Evolutionary conservation across 2,329 filamentous ascomycete species (phyloP), one percentile per base, ranked within the genome.

Genomic region (Xylaria digitata): DNA sequence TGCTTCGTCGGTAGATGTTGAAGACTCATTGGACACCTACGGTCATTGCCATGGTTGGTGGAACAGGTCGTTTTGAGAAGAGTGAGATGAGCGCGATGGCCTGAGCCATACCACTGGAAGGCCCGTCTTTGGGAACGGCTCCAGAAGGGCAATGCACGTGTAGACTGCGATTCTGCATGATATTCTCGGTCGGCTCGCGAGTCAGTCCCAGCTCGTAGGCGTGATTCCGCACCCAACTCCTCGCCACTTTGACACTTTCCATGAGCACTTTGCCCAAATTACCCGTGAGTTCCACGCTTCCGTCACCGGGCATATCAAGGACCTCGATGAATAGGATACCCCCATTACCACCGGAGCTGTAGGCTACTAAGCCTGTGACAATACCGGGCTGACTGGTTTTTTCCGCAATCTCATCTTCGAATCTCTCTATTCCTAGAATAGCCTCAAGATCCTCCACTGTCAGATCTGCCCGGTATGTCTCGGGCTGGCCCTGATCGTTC

Each of bases 271-370:
- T 94, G 70, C 96, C 96, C 6, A 99, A 89, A 79, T 97, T 98
- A 68, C 96, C 96, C 0, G 96, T 99, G 30, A 99, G 89, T 81
- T 98, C 96, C 42, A 99, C 93, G 60, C 91, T 90, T 40, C 96
- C 96, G 63, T 88, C 90, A 49, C 96, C 96, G 0, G 96, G 96
- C 94, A 98, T 98, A 77, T 97, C 94, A 11, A 95, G 93, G 50
- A 97, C 93, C 81, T 99, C 96, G 74, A 99, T 99, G 84, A 99
- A 99, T 63, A 99, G 86, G 75, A 99, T 99, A 76, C 92, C 94
- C 69, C 96, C 96, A 78, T 97, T 95, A 54, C 94, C 94, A 56
- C 96, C 95, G 3, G 91, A 92, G 75, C 91, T 93, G 82, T 97
- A 99, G 8, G 96, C 96, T 17, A 99, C 96, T 37, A 99, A 89